Percentiles rank a stretch among this genome's conserved stretches.
These are phyloP conservation scores for Acrasis kona DNA, from an alignment of 78 protist species.

Conservation along the genomic window DNA sequence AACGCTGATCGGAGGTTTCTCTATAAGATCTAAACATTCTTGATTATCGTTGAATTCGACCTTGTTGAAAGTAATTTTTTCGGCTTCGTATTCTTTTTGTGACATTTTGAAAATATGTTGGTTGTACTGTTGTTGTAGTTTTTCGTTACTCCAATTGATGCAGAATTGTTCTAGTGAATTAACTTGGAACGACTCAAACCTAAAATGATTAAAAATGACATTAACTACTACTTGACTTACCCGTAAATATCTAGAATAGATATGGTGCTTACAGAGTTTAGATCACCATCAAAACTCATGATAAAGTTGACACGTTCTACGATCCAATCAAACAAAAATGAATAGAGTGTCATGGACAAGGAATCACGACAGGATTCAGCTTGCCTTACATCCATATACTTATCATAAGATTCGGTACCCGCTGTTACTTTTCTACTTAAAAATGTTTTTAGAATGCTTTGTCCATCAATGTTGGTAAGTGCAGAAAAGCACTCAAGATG, in stretches of 20 bases:
- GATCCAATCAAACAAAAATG: constrained; percentile 60
- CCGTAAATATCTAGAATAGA: constrained; percentile 95
- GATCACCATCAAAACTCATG: constrained; percentile 2
- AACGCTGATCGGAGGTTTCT: no score
- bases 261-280: constrained; percentile 10
- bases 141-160: no score
- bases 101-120: constrained; percentile 60
- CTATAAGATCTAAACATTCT: background rate
- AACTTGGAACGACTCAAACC: constrained; percentile 70
- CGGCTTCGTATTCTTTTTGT: constrained; percentile 60
- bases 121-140: constrained; percentile 76
- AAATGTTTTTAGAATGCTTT: no score
- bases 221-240: no score
- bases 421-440: no score
- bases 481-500: no score
- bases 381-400: background rate
- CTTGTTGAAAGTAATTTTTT: constrained; percentile 27
- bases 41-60: constrained; percentile 15
- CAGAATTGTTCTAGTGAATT: constrained; percentile 63
- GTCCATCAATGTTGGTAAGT: no score
- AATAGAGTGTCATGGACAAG: constrained; percentile 65
- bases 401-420: no score
- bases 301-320: constrained; percentile 46
- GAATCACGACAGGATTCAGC: constrained; percentile 56
- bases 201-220: constrained; percentile 78